Evolutionary conservation across 257 asterid genomes (phyloP).

Genomic region (Scutellaria galericulata): DNA sequence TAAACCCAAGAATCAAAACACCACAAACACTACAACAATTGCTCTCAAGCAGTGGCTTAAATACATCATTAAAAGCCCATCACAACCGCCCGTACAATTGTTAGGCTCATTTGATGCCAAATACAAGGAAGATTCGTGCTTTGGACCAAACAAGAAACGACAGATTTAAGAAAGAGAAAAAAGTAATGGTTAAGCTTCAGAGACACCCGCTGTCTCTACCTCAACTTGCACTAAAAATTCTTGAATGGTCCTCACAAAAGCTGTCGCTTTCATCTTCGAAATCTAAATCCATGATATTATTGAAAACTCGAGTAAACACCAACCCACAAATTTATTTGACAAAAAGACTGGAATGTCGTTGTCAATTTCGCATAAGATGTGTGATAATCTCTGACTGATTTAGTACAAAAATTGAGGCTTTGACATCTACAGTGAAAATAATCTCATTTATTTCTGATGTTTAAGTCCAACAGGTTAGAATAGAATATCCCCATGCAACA

Average conservation of each 20-base stretch:
- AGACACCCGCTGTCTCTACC: conserved; percentile 52
- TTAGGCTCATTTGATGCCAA: conserved; percentile 46
- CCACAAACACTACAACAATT: conserved; percentile 24
- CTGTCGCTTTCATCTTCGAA: conserved; percentile 48
- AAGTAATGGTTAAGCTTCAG: conserved; percentile 61
- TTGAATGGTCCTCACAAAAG: conserved; percentile 51
- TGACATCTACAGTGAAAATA: conserved; percentile 34
- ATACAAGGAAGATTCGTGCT: conserved; percentile 58
- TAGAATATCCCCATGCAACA: conserved; percentile 35
- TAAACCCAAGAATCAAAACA: conserved; percentile 32
- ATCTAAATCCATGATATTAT: conserved; percentile 40
- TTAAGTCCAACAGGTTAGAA: conserved; percentile 23
- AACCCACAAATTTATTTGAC: neutral
- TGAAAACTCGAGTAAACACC: conserved; percentile 43
- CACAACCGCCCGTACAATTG: conserved; percentile 33
- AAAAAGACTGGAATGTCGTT: conserved; percentile 22
- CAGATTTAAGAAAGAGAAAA: conserved; percentile 39
- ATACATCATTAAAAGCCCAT: conserved; percentile 12
- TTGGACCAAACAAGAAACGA: conserved; percentile 52
- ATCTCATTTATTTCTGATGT: neutral
- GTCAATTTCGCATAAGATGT: conserved; percentile 13
- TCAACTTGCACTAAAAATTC: conserved; percentile 57
- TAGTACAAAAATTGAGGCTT: conserved; percentile 16
- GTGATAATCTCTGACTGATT: neutral
- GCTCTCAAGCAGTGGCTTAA: conserved; percentile 23